Conservation (phyloP, 2,329 filamentous ascomycete species). For the Penicillium nordicum region DNA sequence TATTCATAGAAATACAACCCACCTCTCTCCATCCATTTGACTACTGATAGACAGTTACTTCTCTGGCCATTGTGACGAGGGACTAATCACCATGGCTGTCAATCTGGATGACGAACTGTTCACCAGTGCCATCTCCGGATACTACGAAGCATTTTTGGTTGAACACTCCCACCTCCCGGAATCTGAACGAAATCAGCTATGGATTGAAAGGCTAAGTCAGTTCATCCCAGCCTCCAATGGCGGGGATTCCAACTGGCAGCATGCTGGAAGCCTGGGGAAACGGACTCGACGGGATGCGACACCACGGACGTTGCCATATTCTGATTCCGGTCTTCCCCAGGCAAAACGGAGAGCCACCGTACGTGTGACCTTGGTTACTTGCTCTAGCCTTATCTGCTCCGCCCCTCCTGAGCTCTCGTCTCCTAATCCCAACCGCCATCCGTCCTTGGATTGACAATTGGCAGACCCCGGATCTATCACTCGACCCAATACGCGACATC, state of each 20-base stretch:
- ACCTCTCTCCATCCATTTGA: conserved; percentile 15
- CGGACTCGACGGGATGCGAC: conserved; percentile 40
- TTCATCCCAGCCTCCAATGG: conserved; percentile 34
- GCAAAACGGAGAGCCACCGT: conserved; percentile 47
- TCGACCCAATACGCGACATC: conserved; percentile 31
- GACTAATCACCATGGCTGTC: conserved; percentile 32
- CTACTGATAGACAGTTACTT: conserved; percentile 34
- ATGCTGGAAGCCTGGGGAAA: conserved; percentile 39
- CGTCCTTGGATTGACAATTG: conserved; percentile 41
- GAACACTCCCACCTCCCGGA: conserved; percentile 42
- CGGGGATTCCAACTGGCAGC: conserved; percentile 17
- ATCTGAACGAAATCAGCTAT: conserved; percentile 40
- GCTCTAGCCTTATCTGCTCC: conserved; percentile 29
- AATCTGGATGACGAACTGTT: conserved; percentile 41
- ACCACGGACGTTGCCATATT: conserved; percentile 36
- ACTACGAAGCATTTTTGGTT: conserved; percentile 43
- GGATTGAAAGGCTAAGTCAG: conserved; percentile 38
- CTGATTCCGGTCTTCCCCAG: conserved; percentile 38
- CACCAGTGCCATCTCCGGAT: conserved; percentile 41
- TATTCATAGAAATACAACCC: neutral
- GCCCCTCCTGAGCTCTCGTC: conserved; percentile 25
- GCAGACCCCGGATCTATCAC: conserved; percentile 40
- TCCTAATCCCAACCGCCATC: conserved; percentile 26
- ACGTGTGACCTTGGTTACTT: conserved; percentile 43
- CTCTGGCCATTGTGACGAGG: conserved; percentile 14